Conservation (phyloP, 1,139 yeast genomes). For the Geotrichum reessii region DNA sequence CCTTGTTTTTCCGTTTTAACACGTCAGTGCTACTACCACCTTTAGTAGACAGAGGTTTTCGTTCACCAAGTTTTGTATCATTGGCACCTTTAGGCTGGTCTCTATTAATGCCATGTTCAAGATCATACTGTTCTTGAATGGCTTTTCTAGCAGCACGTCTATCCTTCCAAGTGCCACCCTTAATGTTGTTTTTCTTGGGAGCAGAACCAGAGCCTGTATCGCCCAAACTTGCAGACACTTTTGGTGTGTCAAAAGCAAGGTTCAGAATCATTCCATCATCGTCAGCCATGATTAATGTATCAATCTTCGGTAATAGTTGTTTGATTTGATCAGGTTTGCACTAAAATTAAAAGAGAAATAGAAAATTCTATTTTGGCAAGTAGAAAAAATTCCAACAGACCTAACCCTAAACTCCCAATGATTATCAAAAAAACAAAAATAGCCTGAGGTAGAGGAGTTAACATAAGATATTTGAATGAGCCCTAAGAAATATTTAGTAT, state of each 20-base stretch:
- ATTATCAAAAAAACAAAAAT: neutral
- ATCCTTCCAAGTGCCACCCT: conserved; percentile 19
- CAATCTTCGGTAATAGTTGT: neutral
- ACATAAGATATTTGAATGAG: no score
- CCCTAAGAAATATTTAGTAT: no score
- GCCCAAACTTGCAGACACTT: conserved; percentile 2
- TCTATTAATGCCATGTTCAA: conserved; percentile 14
- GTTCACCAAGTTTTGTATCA: conserved; percentile 8
- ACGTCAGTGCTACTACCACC: conserved; percentile 12
- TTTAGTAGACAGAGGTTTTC: neutral
- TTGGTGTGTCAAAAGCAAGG: conserved; percentile 17
- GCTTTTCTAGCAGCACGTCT: conserved; percentile 18
- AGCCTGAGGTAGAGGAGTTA: no score
- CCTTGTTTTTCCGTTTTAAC: neutral
- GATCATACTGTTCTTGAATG: conserved; percentile 14
- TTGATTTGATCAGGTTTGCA: neutral
- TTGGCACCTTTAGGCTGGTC: conserved; percentile 7
- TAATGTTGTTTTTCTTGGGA: conserved; percentile 14
- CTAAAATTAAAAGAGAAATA: neutral
- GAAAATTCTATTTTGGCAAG: neutral
- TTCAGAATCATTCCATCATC: conserved; percentile 20
- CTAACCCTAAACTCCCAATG: conserved; percentile 3
- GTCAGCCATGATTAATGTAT: conserved; percentile 9
- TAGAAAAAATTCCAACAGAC: neutral
- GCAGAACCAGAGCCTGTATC: neutral